phyloP scores from a whole-genome alignment of 176 grass and related monocot species.

The Elaeis guineensis region DNA sequence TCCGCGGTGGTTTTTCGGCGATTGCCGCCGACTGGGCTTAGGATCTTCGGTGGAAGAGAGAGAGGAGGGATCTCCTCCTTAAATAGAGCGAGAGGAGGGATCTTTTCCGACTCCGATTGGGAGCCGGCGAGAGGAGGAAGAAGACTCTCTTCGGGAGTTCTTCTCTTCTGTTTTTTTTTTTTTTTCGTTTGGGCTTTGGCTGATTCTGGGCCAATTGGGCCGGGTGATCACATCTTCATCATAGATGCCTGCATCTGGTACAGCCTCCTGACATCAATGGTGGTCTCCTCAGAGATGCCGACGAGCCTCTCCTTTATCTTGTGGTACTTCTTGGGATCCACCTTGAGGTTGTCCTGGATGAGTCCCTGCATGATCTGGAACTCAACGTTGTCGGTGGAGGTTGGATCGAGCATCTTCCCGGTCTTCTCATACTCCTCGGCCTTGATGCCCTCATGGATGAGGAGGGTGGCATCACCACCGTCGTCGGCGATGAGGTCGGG shows the following conservation, averaged over 20 bases:
- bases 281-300: conserved; percentile 92
- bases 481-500: conserved; percentile 97
- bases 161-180: too few relatives aligned
- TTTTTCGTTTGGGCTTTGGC: too few relatives aligned
- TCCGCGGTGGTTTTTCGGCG: too few relatives aligned
- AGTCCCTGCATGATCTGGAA: conserved; percentile 87
- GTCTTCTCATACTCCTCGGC: conserved; percentile 80
- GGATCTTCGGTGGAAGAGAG: too few relatives aligned
- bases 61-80: too few relatives aligned
- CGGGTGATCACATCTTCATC: too few relatives aligned
- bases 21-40: too few relatives aligned
- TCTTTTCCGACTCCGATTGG: too few relatives aligned
- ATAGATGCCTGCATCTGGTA: conserved; percentile 96
- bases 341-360: conserved; percentile 76
- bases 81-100: too few relatives aligned
- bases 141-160: too few relatives aligned
- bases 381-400: conserved; percentile 85
- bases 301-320: conserved; percentile 97
- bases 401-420: conserved; percentile 62
- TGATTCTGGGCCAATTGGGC: too few relatives aligned
- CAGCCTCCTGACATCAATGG: conserved; percentile 77
- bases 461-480: conserved; percentile 74
- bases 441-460: conserved; percentile 87
- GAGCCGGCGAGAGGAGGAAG: too few relatives aligned
- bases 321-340: conserved; percentile 61